Evolutionary conservation across 2,329 filamentous ascomycete genomes (phyloP), one percentile per base, ranked within the genome.

Genomic region (Hansfordia pulvinata): DNA sequence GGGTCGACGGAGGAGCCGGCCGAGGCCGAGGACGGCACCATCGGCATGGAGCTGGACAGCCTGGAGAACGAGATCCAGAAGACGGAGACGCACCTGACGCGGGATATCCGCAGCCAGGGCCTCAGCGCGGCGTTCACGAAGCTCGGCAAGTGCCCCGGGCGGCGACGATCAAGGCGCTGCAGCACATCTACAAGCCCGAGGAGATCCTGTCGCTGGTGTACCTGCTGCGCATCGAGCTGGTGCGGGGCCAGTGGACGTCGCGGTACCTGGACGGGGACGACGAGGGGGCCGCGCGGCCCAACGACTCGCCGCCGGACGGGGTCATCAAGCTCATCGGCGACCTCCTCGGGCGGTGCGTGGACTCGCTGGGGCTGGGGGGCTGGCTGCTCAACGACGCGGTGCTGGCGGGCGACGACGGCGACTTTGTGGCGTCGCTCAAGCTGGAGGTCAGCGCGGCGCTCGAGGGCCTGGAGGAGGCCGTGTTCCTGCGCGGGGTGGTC

Each of bases 211-310:
- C 74, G 19, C 62, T 88, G 28, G 76, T 86, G 38, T 69, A 78
- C 37, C 60, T 85, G 5, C 60, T 88, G 17, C 72, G 80, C 30
- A 63, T 77, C 35, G 78, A 86, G 52, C 62, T 88, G 23, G 69
- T 75, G 27, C 70, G 74, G 36, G 80, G 80, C 30, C 75, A 76
- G 17, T 88, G 81, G 81, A 83, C 77, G 1, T 69, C 72, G 11
- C 63, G 69, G 13, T 84, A 85, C 47, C 53, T 80, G 19, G 76
- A 80, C 39, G 50, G 56, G 8, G 62, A 64, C 10, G 50, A 58
- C 27, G 54, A 61, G 17, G 60, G 67, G 20, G 41, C 50, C 10
- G 50, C 57, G 14, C 52, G 55, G n/a, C 59, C 62, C 6, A 47
- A 50, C 8, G 46, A 56, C 10, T 55, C 60, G 4, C 68, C 72